A percentile compares a stretch with the other conserved stretches of the same genome.
Evolutionary conservation across 148 eudicot genomes (phyloP).

Genomic region (Chenopodium album): DNA sequence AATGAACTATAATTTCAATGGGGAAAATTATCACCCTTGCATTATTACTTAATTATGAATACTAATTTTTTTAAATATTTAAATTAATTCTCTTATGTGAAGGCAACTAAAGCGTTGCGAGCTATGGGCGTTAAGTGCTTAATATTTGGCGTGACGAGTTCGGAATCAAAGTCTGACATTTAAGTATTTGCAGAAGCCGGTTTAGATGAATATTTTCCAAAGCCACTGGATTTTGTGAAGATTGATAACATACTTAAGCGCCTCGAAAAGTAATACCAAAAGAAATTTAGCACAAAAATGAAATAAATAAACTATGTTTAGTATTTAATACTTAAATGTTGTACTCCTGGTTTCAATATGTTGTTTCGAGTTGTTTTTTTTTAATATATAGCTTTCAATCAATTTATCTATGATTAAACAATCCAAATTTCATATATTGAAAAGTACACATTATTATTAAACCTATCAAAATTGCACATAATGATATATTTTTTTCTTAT

Average conservation of each 20-base stretch:
- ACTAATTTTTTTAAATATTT: not conserved
- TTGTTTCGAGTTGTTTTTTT: not conserved
- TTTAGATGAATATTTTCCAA: constrained; percentile 26
- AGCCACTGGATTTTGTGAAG: constrained; percentile 14
- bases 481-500: no score
- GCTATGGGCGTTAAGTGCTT: constrained; percentile 28
- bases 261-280: not conserved
- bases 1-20: not conserved
- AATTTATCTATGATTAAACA: no score
- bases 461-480: no score
- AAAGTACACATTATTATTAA: no score
- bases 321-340: no score
- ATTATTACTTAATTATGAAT: not conserved
- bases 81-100: not conserved
- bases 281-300: not conserved
- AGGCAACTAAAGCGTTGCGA: constrained; percentile 27
- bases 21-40: not conserved
- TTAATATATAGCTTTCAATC: no score
- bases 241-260: constrained; percentile 11
- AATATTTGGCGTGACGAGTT: constrained; percentile 23
- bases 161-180: constrained; percentile 10
- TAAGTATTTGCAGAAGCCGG: constrained; percentile 29
- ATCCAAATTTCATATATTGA: no score
- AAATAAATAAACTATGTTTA: not conserved
- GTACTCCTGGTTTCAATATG: not conserved